Percentiles rank a stretch among this genome's conserved stretches.
Conservation (phyloP, 352 stramenopile genomes). For the Halophytophthora polymorphica region DNA sequence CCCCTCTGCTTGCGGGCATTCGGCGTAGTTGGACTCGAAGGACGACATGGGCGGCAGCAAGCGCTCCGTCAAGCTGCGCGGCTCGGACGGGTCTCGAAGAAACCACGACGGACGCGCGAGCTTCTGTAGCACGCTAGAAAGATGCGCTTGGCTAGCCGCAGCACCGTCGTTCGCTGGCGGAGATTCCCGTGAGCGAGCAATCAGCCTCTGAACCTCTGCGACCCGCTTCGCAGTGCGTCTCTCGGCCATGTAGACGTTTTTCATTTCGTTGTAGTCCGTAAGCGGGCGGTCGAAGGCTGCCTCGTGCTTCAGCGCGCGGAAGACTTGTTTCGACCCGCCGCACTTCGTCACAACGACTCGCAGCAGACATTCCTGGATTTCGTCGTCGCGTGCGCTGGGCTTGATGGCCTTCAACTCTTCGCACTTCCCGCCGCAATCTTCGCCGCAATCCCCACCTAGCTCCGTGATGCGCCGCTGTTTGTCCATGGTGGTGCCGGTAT, state of each 20-base stretch:
- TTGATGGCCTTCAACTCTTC: conserved; percentile 34
- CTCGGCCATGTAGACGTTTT: conserved; percentile 29
- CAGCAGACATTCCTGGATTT: conserved; percentile 60
- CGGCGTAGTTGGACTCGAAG: conserved; percentile 55
- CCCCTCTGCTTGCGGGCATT: conserved; percentile 26
- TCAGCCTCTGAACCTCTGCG: conserved; percentile 21
- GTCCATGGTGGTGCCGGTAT: conserved; percentile 57
- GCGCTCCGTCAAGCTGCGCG: conserved; percentile 20
- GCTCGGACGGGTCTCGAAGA: conserved; percentile 17
- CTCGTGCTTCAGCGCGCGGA: conserved; percentile 35
- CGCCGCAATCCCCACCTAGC: conserved; percentile 25
- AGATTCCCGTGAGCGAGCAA: conserved; percentile 5
- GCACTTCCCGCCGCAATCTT: background rate
- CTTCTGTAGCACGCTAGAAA: conserved; percentile 9
- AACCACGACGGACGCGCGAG: conserved; percentile 31
- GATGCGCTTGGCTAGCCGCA: background rate
- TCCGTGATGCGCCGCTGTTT: conserved; percentile 43
- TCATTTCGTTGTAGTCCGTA: conserved; percentile 48
- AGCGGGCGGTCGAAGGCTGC: conserved; percentile 29
- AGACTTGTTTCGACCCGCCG: conserved; percentile 42
- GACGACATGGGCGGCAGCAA: conserved; percentile 43
- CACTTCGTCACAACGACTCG: conserved; percentile 47
- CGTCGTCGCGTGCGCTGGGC: conserved; percentile 43
- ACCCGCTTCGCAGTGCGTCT: conserved; percentile 20
- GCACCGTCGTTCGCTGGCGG: conserved; percentile 1